Base-by-base conservation (phyloP, 768 basidiomycete genomes). In the Agrocybe praecox region DNA sequence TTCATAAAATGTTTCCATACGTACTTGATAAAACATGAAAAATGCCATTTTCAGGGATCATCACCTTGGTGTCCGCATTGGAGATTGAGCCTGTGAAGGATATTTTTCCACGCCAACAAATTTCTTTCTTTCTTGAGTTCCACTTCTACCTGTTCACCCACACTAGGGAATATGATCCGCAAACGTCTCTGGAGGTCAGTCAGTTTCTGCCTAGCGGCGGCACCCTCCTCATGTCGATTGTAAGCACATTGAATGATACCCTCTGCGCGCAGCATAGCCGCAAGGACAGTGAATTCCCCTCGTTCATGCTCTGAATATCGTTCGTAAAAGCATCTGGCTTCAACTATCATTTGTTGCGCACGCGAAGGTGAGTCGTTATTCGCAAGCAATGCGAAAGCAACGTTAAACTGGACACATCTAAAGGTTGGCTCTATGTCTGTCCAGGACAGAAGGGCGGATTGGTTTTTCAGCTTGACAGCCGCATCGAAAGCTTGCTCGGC, bases 401-500 rank as follows among this genome's bases (percentile, higher is more conserved):
- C 44, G 29, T 55, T 60, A 10, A 45, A 24, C 15, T 45, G 21
- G 3, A 54, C 47, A 10, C 43, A 46, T 23, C 52, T 53, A 24
- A 53, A 56, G 7, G 26, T 52, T 11, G 54, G 52, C 44, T 61
- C 60, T 19, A 53, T 53, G 11, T 53, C 44, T 32, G 49, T 42
- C 56, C 60, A 61, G 1, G 60, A 49, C 34, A 61, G 17, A 11
- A 45, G 46, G 18, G 47, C 50, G 11, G 46, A 21, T n/a, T 45
- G 44, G 48, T 43, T 24, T 19, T 51, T 57, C 18, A 61, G 40
- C 17, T 29, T 46, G 34, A 52, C 9, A 2, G 52, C 45, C 10
- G n/a, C 48, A 15, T 57, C 45, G n/a, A 61, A 42, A 12, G 60
- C 51, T 21, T 54, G 24, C 36, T 57, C 46, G 4, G 52, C 60